These are phyloP conservation scores for Arthrobotrys entomopaga DNA, from an alignment of 2,329 filamentous ascomycete genomes.

Conservation along the genomic window DNA sequence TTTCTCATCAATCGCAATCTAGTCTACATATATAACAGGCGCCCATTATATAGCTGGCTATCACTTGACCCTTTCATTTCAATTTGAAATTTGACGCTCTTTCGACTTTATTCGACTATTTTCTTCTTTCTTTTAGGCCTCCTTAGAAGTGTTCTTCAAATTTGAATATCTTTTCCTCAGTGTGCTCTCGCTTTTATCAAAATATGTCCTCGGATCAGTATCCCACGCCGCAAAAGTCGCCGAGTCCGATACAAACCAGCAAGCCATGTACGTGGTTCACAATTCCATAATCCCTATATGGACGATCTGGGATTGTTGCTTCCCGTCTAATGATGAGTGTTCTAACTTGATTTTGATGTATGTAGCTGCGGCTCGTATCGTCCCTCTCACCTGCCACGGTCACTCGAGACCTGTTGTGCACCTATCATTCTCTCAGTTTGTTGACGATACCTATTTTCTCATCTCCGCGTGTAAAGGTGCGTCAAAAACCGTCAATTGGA, in stretches of 20 bases:
- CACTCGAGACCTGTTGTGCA: constrained; percentile 93
- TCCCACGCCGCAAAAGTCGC: constrained; percentile 52
- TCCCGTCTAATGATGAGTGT: too few relatives aligned
- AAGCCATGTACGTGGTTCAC: neutral
- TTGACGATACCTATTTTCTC: constrained; percentile 86
- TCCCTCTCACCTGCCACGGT: constrained; percentile 92
- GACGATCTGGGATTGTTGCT: too few relatives aligned
- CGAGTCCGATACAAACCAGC: constrained; percentile 50
- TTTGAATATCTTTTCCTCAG: constrained; percentile 3
- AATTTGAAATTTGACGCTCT: constrained; percentile 10
- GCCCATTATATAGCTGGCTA: constrained; percentile 45
- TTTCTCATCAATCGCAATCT: too few relatives aligned
- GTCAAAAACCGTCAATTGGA: neutral
- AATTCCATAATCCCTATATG: too few relatives aligned
- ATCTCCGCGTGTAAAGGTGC: constrained; percentile 91
- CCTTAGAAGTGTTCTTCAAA: neutral
- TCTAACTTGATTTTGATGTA: constrained; percentile 6
- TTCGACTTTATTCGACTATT: neutral
- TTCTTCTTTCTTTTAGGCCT: neutral
- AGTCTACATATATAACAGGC: neutral
- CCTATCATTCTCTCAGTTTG: constrained; percentile 84
- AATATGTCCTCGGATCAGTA: constrained; percentile 51
- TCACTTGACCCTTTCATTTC: neutral
- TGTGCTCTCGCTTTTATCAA: constrained; percentile 2
- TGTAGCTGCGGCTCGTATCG: constrained; percentile 66